Percentiles rank a stretch among this genome's conserved stretches.
Conservation (phyloP, 2,329 filamentous ascomycete genomes). For the Sporothrix euskadiensis region DNA sequence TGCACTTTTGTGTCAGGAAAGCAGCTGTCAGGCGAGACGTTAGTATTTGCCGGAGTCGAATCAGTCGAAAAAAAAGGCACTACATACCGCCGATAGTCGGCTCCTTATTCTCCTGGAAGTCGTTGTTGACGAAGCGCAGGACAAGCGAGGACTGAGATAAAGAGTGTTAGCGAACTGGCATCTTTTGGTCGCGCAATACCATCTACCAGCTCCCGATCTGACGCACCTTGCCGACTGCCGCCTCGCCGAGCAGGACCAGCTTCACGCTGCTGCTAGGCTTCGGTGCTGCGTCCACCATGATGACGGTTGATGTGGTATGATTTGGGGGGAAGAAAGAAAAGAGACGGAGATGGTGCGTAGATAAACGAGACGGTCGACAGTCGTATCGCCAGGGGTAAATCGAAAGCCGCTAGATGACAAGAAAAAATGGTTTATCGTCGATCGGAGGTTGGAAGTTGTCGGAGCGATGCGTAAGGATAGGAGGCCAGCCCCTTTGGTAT, state of each 20-base stretch:
- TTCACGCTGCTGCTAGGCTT: slow-evolving; percentile 99
- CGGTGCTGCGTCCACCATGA: slow-evolving; percentile 68
- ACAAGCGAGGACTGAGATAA: slow-evolving; percentile 83
- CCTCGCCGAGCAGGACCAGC: slow-evolving; percentile 95
- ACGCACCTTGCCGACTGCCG: slow-evolving; percentile 93
- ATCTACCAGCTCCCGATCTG: background rate
- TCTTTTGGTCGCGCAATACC: background rate
- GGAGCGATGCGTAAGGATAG: background rate
- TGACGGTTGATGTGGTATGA: background rate
- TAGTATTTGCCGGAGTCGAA: background rate
- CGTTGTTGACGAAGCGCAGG: slow-evolving; percentile 97
- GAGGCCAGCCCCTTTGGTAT: slow-evolving; percentile 24
- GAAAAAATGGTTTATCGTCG: background rate
- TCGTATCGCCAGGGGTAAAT: background rate
- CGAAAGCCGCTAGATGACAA: background rate
- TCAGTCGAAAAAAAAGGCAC: background rate
- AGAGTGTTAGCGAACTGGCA: background rate
- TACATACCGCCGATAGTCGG: slow-evolving; percentile 91
- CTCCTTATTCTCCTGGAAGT: slow-evolving; percentile 99
- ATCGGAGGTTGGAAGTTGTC: background rate
- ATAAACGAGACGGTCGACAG: background rate
- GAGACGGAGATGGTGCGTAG: background rate
- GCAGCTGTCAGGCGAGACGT: slow-evolving; percentile 62
- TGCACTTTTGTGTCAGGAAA: slow-evolving; percentile 98
- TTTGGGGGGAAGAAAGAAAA: background rate